phyloP scores from a whole-genome alignment of 164 flowering plant genomes.

The Dillenia suffruticosa region DNA sequence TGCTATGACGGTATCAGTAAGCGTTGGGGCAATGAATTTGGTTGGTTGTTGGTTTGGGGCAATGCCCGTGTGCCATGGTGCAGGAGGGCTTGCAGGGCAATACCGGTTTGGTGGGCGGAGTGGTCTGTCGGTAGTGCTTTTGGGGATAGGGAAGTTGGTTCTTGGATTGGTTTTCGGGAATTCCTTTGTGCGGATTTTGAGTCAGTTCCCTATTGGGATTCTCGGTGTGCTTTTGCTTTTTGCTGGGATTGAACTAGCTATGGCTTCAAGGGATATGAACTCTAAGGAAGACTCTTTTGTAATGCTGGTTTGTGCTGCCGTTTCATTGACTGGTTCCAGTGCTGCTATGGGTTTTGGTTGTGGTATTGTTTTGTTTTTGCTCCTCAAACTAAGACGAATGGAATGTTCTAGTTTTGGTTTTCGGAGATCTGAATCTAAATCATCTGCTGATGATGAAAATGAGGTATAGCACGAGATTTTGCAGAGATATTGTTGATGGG shows the following conservation, averaged over 20 bases:
- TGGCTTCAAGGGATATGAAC: conserved; percentile 81
- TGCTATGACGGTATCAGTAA: conserved; percentile 57
- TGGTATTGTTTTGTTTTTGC: conserved; percentile 61
- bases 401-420: conserved; percentile 26
- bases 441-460: conserved; percentile 4
- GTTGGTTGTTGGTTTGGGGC: conserved; percentile 92
- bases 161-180: conserved; percentile 71
- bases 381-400: conserved; percentile 57
- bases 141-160: conserved; percentile 64
- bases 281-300: conserved; percentile 79
- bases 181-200: conserved; percentile 64
- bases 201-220: conserved; percentile 66
- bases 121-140: conserved; percentile 58
- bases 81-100: conserved; percentile 86
- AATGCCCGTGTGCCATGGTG: conserved; percentile 89
- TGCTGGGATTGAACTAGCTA: conserved; percentile 83
- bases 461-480: background rate
- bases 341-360: conserved; percentile 82
- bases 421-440: background rate
- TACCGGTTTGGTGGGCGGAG: conserved; percentile 77
- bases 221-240: conserved; percentile 74
- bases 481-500: too few relatives aligned
- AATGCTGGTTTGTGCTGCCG: conserved; percentile 82
- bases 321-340: conserved; percentile 79
- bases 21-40: conserved; percentile 76